These are phyloP conservation scores for Fusarium nygamai DNA, from an alignment of 2,329 filamentous ascomycete genomes.

Conservation along the genomic window DNA sequence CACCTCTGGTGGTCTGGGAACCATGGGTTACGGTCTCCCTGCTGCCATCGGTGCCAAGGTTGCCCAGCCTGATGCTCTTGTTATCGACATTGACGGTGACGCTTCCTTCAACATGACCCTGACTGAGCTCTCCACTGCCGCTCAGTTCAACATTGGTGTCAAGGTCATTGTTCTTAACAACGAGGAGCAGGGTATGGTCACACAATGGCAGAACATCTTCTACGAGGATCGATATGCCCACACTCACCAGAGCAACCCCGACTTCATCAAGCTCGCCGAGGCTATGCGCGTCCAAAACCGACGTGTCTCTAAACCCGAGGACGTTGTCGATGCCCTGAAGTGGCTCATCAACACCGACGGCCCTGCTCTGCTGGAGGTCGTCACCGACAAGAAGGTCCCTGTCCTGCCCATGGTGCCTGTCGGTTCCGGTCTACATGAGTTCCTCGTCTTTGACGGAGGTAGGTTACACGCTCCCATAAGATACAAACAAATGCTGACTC, in stretches of 20 bases:
- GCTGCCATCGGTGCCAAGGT: slow-evolving; percentile 97
- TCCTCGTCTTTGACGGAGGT: slow-evolving; percentile 64
- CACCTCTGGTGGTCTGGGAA: slow-evolving; percentile 88
- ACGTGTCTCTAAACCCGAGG: slow-evolving; percentile 76
- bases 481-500: slow-evolving; percentile 47
- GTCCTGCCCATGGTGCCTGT: slow-evolving; percentile 98
- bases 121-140: slow-evolving; percentile 91
- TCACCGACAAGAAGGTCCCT: slow-evolving; percentile 91
- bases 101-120: slow-evolving; percentile 99
- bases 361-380: slow-evolving; percentile 91
- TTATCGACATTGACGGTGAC: slow-evolving; percentile 96
- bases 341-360: slow-evolving; percentile 92
- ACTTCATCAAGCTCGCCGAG: slow-evolving; percentile 92
- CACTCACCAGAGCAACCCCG: slow-evolving; percentile 94
- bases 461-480: slow-evolving; percentile 22
- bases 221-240: slow-evolving; percentile 94
- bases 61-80: slow-evolving; percentile 76
- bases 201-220: slow-evolving; percentile 97
- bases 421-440: slow-evolving; percentile 89
- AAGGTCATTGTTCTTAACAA: slow-evolving; percentile 96
- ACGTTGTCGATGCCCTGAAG: slow-evolving; percentile 79
- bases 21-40: slow-evolving; percentile 93
- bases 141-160: slow-evolving; percentile 95
- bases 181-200: slow-evolving; percentile 98
- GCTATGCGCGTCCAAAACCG: slow-evolving; percentile 88